phyloP scores from a whole-genome alignment of 257 asterid genomes.

The Solanum medicagineum region DNA sequence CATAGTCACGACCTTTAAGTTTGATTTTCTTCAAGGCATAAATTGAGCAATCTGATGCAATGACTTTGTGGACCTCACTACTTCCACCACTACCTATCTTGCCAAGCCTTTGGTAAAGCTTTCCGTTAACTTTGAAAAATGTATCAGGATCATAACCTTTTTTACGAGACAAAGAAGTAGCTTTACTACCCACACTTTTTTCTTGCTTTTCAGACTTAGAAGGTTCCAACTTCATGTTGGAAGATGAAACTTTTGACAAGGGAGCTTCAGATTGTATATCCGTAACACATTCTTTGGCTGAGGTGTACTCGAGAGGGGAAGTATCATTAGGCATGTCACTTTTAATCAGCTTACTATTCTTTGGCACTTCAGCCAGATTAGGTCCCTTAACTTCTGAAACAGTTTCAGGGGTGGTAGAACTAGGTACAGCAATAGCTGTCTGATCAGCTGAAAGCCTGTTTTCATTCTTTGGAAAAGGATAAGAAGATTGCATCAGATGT shows the following conservation, averaged over 20 bases:
- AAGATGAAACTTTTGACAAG: slow-evolving; percentile 22
- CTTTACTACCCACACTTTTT: slow-evolving; percentile 45
- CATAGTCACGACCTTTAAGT: slow-evolving; percentile 97
- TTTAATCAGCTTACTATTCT: slow-evolving; percentile 22
- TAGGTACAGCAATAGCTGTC: slow-evolving; percentile 14
- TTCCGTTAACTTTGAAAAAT: slow-evolving; percentile 91
- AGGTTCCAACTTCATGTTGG: slow-evolving; percentile 35
- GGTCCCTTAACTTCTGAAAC: slow-evolving; percentile 20
- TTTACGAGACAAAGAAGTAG: slow-evolving; percentile 63
- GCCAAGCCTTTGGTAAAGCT: slow-evolving; percentile 93
- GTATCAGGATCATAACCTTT: slow-evolving; percentile 73
- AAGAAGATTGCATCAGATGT: slow-evolving; percentile 21
- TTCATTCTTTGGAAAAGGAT: slow-evolving; percentile 25
- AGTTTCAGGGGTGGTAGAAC: slow-evolving; percentile 16
- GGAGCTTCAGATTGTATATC: slow-evolving; percentile 33
- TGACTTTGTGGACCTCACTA: slow-evolving; percentile 99
- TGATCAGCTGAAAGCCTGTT: slow-evolving; percentile 23
- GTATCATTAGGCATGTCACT: slow-evolving; percentile 11
- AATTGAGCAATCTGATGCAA: slow-evolving; percentile 82
- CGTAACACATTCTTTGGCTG: slow-evolving; percentile 22
- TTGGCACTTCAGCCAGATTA: slow-evolving; percentile 16
- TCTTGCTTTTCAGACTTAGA: slow-evolving; percentile 50
- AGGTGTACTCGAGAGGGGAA: slow-evolving; percentile 14
- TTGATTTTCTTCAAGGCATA: slow-evolving; percentile 89
- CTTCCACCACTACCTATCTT: slow-evolving; percentile 99